Conservation (phyloP, 345 rosid species). For the Carallia pectinifolia region DNA sequence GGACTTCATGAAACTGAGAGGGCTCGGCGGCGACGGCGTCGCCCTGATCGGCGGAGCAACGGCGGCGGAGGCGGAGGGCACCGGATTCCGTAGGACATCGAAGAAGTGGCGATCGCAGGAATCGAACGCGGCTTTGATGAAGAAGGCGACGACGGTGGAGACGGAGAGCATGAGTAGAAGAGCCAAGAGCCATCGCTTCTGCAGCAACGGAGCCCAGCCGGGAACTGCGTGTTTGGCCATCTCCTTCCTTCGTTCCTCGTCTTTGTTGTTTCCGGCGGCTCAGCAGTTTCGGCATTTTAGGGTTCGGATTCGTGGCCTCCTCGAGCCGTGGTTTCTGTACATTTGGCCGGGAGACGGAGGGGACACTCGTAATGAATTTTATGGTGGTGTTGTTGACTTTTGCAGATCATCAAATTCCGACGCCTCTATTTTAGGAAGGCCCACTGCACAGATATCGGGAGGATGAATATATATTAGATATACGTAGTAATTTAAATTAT, state of each 20-base stretch:
- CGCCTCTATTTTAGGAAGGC: too few species aligned
- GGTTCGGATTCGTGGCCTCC: background rate
- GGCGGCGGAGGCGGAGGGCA: background rate
- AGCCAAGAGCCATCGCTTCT: slow-evolving; percentile 36
- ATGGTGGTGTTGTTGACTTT: background rate
- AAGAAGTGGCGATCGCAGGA: slow-evolving; percentile 35
- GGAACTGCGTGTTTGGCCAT: slow-evolving; percentile 43
- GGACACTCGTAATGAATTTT: background rate
- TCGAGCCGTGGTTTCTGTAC: slow-evolving; percentile 13
- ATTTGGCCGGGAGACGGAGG: slow-evolving; percentile 6
- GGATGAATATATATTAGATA: too few species aligned
- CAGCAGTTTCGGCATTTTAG: slow-evolving; percentile 9
- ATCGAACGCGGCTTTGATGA: slow-evolving; percentile 38
- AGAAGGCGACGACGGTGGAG: slow-evolving; percentile 36
- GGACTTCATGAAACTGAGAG: slow-evolving; percentile 79
- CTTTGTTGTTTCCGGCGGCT: too few species aligned
- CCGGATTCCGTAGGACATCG: slow-evolving; percentile 6
- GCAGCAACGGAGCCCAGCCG: slow-evolving; percentile 36
- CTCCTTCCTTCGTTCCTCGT: too few species aligned
- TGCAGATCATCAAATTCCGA: too few species aligned
- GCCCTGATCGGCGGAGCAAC: background rate
- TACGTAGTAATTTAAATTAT: too few species aligned
- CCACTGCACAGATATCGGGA: too few species aligned
- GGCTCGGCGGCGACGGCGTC: slow-evolving; percentile 34
- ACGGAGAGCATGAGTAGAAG: slow-evolving; percentile 43